phyloP scores from a whole-genome alignment of 495 filamentous ascomycete species.

The Xylaria venustula region DNA sequence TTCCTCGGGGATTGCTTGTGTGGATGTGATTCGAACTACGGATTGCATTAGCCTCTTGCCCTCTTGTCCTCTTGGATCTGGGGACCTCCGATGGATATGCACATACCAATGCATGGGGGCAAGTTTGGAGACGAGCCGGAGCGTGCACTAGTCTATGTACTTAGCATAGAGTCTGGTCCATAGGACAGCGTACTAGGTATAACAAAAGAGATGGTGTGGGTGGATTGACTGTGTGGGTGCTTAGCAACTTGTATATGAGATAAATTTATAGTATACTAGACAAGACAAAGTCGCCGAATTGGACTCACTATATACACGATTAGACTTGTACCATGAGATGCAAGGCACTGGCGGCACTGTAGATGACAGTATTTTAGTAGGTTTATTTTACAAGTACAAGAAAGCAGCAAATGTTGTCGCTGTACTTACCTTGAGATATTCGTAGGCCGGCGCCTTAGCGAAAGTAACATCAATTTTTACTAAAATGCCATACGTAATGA shows the following conservation, averaged over 20 bases:
- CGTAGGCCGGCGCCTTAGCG: no score
- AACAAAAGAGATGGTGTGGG: no score
- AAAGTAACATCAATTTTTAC: not conserved
- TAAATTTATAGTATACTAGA: not conserved
- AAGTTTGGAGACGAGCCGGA: constrained; percentile 4
- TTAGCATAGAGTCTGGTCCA: not conserved
- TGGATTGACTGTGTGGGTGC: not conserved
- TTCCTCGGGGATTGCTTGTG: not conserved
- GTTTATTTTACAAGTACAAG: no score
- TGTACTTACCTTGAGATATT: no score
- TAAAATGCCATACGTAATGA: not conserved
- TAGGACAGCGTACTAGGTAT: not conserved
- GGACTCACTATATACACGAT: no score
- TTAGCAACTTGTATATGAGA: not conserved
- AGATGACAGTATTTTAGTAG: no score
- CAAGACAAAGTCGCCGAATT: no score
- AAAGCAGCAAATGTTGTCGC: no score
- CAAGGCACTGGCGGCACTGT: not conserved
- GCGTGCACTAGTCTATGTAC: not conserved
- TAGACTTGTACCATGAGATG: not conserved
- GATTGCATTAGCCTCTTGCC: constrained; percentile 8
- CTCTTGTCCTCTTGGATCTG: not conserved
- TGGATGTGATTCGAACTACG: constrained; percentile 1
- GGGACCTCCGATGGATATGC: not conserved
- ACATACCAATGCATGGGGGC: constrained; percentile 3